Conservation (phyloP, 1,284 basidiomycete species). For the Tilletia setariae region DNA sequence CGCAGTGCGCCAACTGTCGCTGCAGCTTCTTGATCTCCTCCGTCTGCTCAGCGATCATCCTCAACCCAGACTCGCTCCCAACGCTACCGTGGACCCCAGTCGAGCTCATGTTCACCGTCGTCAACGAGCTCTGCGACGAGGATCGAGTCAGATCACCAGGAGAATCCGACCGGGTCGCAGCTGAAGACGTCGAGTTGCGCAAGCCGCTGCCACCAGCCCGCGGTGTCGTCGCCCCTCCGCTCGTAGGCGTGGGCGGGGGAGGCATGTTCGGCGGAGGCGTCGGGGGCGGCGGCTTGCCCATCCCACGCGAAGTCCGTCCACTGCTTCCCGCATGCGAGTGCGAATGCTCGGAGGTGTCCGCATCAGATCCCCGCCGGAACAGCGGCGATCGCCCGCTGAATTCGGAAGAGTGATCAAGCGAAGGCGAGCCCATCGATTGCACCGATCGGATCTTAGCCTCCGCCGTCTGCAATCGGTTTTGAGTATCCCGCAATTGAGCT, state of each 20-base stretch:
- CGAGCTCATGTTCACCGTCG: conserved; percentile 15
- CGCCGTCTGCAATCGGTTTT: conserved; percentile 3
- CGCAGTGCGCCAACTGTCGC: conserved; percentile 84
- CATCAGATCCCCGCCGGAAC: conserved; percentile 4
- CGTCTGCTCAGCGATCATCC: conserved; percentile 67
- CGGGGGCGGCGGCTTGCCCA: conserved; percentile 76
- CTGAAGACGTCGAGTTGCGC: conserved; percentile 36
- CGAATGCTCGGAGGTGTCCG: conserved; percentile 13
- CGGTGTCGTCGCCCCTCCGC: conserved; percentile 17
- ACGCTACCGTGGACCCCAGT: neutral
- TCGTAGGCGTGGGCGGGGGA: conserved; percentile 61
- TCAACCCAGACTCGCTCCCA: conserved; percentile 30
- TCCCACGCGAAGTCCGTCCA: neutral
- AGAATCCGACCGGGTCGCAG: conserved; percentile 38
- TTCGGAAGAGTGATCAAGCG: conserved; percentile 16
- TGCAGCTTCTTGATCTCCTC: conserved; percentile 82
- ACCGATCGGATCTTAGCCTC: conserved; percentile 6
- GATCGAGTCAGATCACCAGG: conserved; percentile 39
- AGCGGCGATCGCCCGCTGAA: neutral
- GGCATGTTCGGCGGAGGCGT: conserved; percentile 83
- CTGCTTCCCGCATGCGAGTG: too few relatives aligned
- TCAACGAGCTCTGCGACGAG: conserved; percentile 34
- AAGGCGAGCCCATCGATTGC: conserved; percentile 22
- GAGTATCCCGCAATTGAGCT: conserved; percentile 9
- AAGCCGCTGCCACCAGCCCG: conserved; percentile 27